Evolutionary conservation across 1,284 basidiomycete genomes (phyloP), one percentile per base, ranked within the genome.

Genomic region (Naganishia sp.): DNA sequence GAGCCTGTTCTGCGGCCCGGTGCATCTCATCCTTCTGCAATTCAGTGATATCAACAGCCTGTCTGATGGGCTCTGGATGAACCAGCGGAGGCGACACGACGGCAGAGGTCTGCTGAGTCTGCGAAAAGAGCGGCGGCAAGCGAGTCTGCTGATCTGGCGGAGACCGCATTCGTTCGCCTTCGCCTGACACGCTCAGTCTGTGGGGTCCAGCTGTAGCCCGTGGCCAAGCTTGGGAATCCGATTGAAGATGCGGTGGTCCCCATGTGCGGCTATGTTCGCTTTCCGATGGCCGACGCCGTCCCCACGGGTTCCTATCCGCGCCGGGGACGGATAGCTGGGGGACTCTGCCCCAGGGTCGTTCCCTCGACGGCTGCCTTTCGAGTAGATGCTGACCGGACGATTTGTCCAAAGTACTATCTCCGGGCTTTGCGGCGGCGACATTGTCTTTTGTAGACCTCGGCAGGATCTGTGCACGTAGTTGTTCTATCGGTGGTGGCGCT

Each of bases 11-110:
- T 3, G 93, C 94, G 3, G 92, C 92, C 64, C 82, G 86, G 70
- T 93, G 91, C 93, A 97, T 95, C 55, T 91, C 85, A 49, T 87
- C 87, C 72, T 90, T 90, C 71, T 90, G 86, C 10, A 84, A 83
- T 69, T 87, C 87, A 63, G 66, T 72, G 25, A 72, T 80, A 75
- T 53, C 75, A 16, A 42, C 49, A 48, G 48, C 43, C 49, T 45
- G 63, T n/a, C 21, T 54, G 33, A 59, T 48, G 23, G 60, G 16
- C 45, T n/a, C 49, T 23, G 79, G 31, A 36, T 56, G 21, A 23
- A 48, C 43, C 33, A 64, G 46, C n/a, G 56, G 31, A 10, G 42
- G 53, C 16, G 52, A 21, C 25, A 53, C 3, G 44, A 44, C 31
- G 28, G 63, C 43, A 23, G 63, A 36, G 6, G n/a, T 48, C 15